phyloP scores from a whole-genome alignment of 257 asterid species.

The Solanum tacnaense region DNA sequence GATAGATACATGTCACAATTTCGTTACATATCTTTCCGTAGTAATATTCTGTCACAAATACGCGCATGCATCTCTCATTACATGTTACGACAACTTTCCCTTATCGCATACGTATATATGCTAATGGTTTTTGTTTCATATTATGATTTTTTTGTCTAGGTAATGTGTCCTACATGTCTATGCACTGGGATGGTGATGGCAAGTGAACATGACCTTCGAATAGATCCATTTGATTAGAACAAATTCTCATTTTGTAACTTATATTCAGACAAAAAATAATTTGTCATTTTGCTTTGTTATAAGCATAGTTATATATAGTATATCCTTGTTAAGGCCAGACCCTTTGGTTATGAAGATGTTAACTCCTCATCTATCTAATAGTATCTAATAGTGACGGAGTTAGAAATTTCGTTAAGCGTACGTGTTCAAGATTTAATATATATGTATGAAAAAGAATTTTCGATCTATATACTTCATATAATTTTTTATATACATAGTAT shows the following conservation, averaged over 20 bases:
- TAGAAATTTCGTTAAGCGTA: neutral
- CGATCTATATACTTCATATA: rapidly evolving
- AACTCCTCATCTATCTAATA: neutral
- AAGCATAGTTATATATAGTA: neutral
- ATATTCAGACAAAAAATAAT: neutral
- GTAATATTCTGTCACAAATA: neutral
- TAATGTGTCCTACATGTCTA: slow-evolving; percentile 90
- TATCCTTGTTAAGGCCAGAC: neutral
- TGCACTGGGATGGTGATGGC: slow-evolving; percentile 98
- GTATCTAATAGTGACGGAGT: neutral
- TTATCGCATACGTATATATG: neutral
- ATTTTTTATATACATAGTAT: no score
- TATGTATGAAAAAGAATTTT: neutral
- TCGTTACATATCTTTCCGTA: no score
- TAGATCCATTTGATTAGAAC: slow-evolving; percentile 72
- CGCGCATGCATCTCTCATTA: neutral
- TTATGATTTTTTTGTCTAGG: slow-evolving; percentile 24
- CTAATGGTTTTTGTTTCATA: neutral
- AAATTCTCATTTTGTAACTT: neutral
- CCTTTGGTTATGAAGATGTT: neutral
- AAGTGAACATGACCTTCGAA: slow-evolving; percentile 83
- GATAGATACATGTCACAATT: neutral
- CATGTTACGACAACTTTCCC: neutral
- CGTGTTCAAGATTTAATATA: neutral
- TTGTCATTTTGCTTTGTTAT: neutral